phyloP scores from a whole-genome alignment of 1,284 basidiomycete species.

The Meripilus lineatus region DNA sequence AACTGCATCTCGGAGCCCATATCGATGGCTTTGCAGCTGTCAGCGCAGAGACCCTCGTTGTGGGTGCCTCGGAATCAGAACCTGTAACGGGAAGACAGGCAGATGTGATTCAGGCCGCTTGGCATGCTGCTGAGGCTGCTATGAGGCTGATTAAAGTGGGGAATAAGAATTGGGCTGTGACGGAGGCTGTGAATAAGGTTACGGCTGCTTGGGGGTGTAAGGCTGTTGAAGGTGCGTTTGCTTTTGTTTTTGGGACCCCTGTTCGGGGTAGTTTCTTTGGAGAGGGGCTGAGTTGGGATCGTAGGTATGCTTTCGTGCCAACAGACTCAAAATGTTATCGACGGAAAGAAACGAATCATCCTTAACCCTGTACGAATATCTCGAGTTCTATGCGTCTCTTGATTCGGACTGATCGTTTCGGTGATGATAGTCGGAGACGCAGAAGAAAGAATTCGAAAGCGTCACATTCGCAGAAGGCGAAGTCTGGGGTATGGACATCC shows the following conservation, averaged over 20 bases:
- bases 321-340: constrained; percentile 90
- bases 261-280: too few species aligned
- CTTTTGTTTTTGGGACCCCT: too few species aligned
- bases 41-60: constrained; percentile 87
- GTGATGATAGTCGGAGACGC: constrained; percentile 59
- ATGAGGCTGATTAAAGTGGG: constrained; percentile 86
- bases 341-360: constrained; percentile 96
- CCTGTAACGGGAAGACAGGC: constrained; percentile 85
- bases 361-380: constrained; percentile 68
- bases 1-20: constrained; percentile 93
- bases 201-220: constrained; percentile 77
- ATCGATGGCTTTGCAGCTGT: constrained; percentile 93
- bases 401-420: too few species aligned
- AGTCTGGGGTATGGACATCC: constrained; percentile 93
- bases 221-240: constrained; percentile 83
- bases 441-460: constrained; percentile 82
- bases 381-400: too few species aligned
- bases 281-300: too few species aligned
- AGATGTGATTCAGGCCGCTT: constrained; percentile 91
- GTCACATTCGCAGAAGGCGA: constrained; percentile 89
- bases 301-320: constrained; percentile 87
- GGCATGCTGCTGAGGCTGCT: constrained; percentile 87
- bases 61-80: constrained; percentile 67
- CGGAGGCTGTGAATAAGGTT: constrained; percentile 79
- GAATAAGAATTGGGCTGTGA: constrained; percentile 93